A percentile compares a stretch with the other conserved stretches of the same genome.
These are phyloP conservation scores for Colletotrichum zoysiae DNA, from an alignment of 2,329 filamentous ascomycete genomes.

Conservation along the genomic window DNA sequence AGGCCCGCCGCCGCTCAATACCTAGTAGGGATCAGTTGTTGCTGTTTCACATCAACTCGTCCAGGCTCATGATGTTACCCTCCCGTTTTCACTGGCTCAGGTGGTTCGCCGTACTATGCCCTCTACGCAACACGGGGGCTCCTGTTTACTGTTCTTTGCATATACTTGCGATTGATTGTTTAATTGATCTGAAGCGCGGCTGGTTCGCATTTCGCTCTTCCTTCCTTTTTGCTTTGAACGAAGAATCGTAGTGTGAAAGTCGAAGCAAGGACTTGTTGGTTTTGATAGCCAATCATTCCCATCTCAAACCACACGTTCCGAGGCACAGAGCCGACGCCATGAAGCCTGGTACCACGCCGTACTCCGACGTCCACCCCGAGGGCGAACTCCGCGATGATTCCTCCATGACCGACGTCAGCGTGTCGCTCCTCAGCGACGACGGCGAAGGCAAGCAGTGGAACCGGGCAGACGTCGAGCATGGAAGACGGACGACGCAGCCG, in stretches of 20 bases:
- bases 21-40: not conserved
- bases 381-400: slow-evolving; percentile 16
- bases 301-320: not conserved
- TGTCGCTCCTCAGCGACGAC: slow-evolving; percentile 32
- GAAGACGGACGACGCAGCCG: not conserved
- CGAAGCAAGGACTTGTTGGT: not conserved
- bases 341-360: slow-evolving; percentile 8
- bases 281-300: not conserved
- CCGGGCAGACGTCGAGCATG: slow-evolving; percentile 24
- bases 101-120: not conserved
- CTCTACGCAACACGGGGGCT: not conserved
- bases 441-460: slow-evolving; percentile 24
- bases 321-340: not conserved
- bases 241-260: not conserved
- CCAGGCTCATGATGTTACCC: slow-evolving; percentile 3
- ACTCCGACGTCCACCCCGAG: slow-evolving; percentile 25
- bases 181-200: not conserved
- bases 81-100: not conserved
- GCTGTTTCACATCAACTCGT: slow-evolving; percentile 33
- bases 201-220: not conserved
- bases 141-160: not conserved
- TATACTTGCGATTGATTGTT: not conserved
- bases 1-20: too few relatives aligned
- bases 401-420: slow-evolving; percentile 35
- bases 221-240: not conserved